Conservation (phyloP, 2,329 filamentous ascomycete species). For the Teratosphaeria viscida region DNA sequence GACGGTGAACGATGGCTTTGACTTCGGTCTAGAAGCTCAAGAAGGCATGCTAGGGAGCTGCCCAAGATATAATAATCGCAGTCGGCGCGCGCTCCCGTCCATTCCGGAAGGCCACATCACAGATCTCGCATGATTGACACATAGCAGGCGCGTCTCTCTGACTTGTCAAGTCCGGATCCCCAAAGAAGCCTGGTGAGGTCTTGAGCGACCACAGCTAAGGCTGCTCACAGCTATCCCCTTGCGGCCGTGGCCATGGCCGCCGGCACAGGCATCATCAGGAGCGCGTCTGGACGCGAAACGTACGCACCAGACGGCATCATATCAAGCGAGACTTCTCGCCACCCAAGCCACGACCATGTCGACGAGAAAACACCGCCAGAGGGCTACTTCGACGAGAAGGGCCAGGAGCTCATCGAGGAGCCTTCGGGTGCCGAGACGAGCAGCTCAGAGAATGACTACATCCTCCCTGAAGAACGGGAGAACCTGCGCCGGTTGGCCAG, state of each 20-base stretch:
- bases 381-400: constrained; percentile 16
- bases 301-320: constrained; percentile 9
- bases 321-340: not conserved
- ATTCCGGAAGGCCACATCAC: not conserved
- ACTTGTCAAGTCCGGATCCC: not conserved
- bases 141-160: not conserved
- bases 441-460: constrained; percentile 9
- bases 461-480: constrained; percentile 8
- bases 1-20: not conserved
- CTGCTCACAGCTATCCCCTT: not conserved
- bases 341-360: not conserved
- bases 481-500: constrained; percentile 8
- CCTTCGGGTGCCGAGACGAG: constrained; percentile 5
- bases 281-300: constrained; percentile 10
- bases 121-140: not conserved
- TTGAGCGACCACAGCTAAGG: not conserved
- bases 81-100: not conserved
- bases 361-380: not conserved
- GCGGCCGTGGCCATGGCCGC: constrained; percentile 2
- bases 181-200: not conserved
- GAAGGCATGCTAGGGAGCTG: not conserved
- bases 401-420: constrained; percentile 18
- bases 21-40: not conserved
- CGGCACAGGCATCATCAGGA: constrained; percentile 7
- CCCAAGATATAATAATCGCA: not conserved